phyloP scores from a whole-genome alignment of 2,329 filamentous ascomycete genomes.

The Sporothrix curviconia region DNA sequence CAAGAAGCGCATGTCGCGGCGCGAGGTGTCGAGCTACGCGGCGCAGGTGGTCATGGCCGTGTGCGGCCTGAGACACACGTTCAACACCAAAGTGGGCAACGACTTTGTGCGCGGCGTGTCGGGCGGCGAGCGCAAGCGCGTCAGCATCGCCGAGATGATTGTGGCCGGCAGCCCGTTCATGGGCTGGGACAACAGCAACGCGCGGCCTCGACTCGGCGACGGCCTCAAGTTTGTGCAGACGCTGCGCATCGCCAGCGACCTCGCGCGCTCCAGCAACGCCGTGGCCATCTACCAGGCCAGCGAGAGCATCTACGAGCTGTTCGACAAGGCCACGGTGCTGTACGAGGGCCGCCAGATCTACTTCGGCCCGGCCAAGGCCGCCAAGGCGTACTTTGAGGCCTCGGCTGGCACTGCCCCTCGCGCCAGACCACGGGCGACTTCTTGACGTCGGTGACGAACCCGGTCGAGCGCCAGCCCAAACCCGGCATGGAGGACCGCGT shows the following conservation, averaged over 20 bases:
- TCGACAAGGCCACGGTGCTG: conserved; percentile 73
- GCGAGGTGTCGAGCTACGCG: conserved; percentile 46
- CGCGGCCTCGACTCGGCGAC: conserved; percentile 58
- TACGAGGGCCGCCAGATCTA: conserved; percentile 61
- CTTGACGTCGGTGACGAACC: conserved; percentile 68
- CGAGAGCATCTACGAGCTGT: conserved; percentile 52
- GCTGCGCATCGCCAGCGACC: conserved; percentile 59
- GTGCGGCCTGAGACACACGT: conserved; percentile 66
- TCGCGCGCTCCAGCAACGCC: conserved; percentile 51
- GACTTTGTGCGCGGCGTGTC: conserved; percentile 56
- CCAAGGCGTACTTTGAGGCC: conserved; percentile 58
- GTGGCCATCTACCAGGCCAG: conserved; percentile 63
- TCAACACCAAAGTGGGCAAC: conserved; percentile 65
- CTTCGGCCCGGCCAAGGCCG: conserved; percentile 54
- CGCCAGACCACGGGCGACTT: conserved; percentile 69
- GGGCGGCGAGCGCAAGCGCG: conserved; percentile 64
- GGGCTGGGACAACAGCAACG: conserved; percentile 62
- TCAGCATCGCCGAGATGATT: conserved; percentile 68
- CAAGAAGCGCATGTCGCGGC: conserved; percentile 48
- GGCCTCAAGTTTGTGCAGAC: conserved; percentile 61
- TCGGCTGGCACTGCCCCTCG: conserved; percentile 56
- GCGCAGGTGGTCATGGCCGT: conserved; percentile 69
- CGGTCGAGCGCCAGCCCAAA: conserved; percentile 62
- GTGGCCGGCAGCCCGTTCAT: conserved; percentile 43
- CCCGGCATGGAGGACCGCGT: conserved; percentile 51